Conservation (phyloP, 192 early-diverging fungal species). For the Radiomyces spectabilis region DNA sequence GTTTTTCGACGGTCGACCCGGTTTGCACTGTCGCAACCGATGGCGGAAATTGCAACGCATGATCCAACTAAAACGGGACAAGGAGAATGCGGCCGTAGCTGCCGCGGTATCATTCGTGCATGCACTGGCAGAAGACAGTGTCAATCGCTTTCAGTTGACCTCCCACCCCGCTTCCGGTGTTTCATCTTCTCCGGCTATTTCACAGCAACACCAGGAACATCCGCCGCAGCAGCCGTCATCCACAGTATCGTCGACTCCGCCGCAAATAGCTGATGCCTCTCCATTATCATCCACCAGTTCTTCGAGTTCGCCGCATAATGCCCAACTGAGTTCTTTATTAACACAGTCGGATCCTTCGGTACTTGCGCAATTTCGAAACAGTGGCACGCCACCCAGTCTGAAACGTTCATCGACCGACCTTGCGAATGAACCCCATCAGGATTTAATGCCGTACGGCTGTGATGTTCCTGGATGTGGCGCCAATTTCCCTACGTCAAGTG, state of each 20-base stretch:
- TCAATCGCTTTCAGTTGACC: not conserved
- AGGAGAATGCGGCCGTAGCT: not conserved
- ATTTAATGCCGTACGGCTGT: conserved; percentile 29
- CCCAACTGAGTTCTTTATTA: not conserved
- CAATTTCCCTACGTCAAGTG: conserved; percentile 18
- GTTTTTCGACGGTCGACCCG: conserved; percentile 66
- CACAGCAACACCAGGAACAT: not conserved
- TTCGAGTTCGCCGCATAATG: not conserved
- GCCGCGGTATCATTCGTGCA: conserved; percentile 2
- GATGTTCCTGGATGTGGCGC: conserved; percentile 23
- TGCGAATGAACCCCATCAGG: conserved; percentile 6
- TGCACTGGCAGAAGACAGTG: not conserved
- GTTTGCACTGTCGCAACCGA: conserved; percentile 70
- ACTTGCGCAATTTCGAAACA: conserved; percentile 23
- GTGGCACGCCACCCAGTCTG: too few relatives aligned
- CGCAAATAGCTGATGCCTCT: too few relatives aligned
- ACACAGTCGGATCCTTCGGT: conserved; percentile 13
- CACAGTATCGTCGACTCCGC: too few relatives aligned
- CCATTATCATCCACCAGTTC: not conserved
- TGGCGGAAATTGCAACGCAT: conserved; percentile 71
- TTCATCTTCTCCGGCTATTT: too few relatives aligned
- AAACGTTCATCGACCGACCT: too few relatives aligned
- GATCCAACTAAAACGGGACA: conserved; percentile 24
- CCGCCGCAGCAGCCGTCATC: too few relatives aligned
- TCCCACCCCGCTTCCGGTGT: too few relatives aligned